These are phyloP conservation scores for Halophytophthora batemanensis DNA, from an alignment of 352 stramenopile species.

Conservation along the genomic window DNA sequence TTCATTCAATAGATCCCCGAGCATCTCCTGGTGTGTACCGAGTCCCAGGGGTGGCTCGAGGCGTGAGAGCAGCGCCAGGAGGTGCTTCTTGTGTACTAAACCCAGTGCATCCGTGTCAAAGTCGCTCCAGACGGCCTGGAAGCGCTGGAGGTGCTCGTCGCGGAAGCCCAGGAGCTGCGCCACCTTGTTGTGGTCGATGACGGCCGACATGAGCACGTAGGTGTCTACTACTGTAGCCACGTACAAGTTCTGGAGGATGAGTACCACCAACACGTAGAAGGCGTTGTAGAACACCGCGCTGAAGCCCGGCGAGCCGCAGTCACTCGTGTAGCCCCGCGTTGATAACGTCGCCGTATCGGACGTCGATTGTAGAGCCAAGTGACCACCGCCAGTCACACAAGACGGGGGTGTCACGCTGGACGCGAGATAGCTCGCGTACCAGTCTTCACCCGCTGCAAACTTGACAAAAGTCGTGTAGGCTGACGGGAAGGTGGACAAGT, in stretches of 20 bases:
- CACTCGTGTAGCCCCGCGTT: conserved; percentile 31
- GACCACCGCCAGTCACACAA: conserved; percentile 46
- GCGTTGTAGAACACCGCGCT: conserved; percentile 75
- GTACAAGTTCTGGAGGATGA: conserved; percentile 83
- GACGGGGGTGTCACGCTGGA: conserved; percentile 56
- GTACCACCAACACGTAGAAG: conserved; percentile 76
- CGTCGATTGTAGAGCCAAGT: conserved; percentile 13
- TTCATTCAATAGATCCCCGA: conserved; percentile 31
- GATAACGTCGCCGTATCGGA: conserved; percentile 1
- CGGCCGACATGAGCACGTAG: conserved; percentile 71
- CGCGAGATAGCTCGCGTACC: conserved; percentile 76
- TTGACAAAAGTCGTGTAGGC: conserved; percentile 78
- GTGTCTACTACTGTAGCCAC: conserved; percentile 80
- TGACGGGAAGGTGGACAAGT: conserved; percentile 74
- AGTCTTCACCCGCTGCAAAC: conserved; percentile 80
- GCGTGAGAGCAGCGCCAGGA: conserved; percentile 51
- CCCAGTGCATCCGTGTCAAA: conserved; percentile 74
- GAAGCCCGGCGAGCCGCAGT: conserved; percentile 64
- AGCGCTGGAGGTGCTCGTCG: conserved; percentile 53
- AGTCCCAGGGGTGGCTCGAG: conserved; percentile 59
- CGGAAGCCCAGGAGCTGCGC: conserved; percentile 64
- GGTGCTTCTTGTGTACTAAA: conserved; percentile 68
- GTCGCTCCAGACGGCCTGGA: conserved; percentile 67
- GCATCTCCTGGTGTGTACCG: conserved; percentile 31
- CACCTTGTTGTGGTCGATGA: conserved; percentile 59